Conservation (phyloP, 768 basidiomycete genomes). For the Lepiota subincarnata region DNA sequence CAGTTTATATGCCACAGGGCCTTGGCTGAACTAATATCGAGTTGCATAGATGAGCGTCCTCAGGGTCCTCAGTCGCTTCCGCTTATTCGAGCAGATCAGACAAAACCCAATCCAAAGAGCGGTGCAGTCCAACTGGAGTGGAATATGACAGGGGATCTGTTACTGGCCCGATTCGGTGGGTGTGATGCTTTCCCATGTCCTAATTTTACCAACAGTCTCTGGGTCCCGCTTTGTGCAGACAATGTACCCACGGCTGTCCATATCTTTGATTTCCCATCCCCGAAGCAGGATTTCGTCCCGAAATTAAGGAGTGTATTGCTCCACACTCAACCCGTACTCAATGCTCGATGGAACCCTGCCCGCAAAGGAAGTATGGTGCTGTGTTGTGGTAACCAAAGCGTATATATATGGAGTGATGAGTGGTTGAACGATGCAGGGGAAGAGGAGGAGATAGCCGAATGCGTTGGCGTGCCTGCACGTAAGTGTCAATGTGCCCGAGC, state of each 20-base stretch:
- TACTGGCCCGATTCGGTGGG: slow-evolving; percentile 80
- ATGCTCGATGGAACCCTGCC: slow-evolving; percentile 81
- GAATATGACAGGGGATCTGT: slow-evolving; percentile 69
- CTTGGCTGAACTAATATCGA: neutral
- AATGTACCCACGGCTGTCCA: slow-evolving; percentile 59
- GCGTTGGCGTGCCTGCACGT: slow-evolving; percentile 86
- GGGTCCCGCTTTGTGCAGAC: slow-evolving; percentile 35
- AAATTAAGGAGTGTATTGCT: slow-evolving; percentile 62
- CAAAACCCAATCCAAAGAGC: slow-evolving; percentile 60
- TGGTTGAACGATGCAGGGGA: slow-evolving; percentile 58
- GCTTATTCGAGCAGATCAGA: slow-evolving; percentile 48
- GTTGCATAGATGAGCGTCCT: slow-evolving; percentile 56
- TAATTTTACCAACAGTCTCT: neutral
- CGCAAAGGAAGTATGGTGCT: slow-evolving; percentile 66
- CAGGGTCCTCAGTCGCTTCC: slow-evolving; percentile 52
- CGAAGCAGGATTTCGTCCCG: slow-evolving; percentile 54
- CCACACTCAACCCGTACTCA: slow-evolving; percentile 58
- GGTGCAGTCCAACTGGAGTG: slow-evolving; percentile 75
- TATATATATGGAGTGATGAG: slow-evolving; percentile 83
- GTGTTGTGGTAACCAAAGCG: slow-evolving; percentile 61
- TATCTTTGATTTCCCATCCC: slow-evolving; percentile 68
- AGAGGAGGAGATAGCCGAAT: slow-evolving; percentile 83
- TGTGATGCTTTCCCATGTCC: slow-evolving; percentile 23
- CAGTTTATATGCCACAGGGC: slow-evolving; percentile 15
- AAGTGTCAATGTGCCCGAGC: slow-evolving; percentile 23